These are phyloP conservation scores for Sanghuangporus baumii DNA, from an alignment of 1,284 basidiomycete species.

Conservation along the genomic window DNA sequence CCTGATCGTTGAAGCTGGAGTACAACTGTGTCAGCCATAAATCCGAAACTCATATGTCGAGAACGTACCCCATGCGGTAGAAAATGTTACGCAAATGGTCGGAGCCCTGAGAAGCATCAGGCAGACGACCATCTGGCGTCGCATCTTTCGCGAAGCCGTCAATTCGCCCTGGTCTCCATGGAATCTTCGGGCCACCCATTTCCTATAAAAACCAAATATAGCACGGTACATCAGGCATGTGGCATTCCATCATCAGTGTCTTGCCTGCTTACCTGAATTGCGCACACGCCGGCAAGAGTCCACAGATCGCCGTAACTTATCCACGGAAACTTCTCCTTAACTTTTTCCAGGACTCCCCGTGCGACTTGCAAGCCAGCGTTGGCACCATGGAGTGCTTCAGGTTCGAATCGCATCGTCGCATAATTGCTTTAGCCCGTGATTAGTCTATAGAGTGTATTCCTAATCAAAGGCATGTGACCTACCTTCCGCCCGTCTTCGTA, in stretches of 20 bases:
- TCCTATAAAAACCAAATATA: slow-evolving; percentile 35
- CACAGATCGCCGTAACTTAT: slow-evolving; percentile 93
- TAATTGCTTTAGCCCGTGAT: slow-evolving; percentile 60
- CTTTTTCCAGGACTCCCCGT: slow-evolving; percentile 78
- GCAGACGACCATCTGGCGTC: slow-evolving; percentile 93
- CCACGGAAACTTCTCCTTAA: slow-evolving; percentile 86
- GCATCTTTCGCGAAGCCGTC: slow-evolving; percentile 74
- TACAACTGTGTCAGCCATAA: slow-evolving; percentile 8
- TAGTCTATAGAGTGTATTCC: neutral
- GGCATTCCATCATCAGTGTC: neutral
- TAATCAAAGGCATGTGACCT: slow-evolving; percentile 20
- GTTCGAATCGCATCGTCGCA: slow-evolving; percentile 91
- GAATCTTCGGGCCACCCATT: slow-evolving; percentile 77
- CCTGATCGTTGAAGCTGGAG: slow-evolving; percentile 85
- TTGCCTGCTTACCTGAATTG: slow-evolving; percentile 55
- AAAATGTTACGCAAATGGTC: slow-evolving; percentile 89
- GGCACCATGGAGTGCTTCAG: slow-evolving; percentile 80
- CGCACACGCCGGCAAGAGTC: slow-evolving; percentile 85
- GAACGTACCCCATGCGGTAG: slow-evolving; percentile 75
- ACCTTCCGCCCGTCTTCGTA: slow-evolving; percentile 84
- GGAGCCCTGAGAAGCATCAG: slow-evolving; percentile 81
- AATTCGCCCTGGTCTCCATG: slow-evolving; percentile 86
- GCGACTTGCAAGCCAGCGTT: slow-evolving; percentile 86
- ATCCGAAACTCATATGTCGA: neutral
- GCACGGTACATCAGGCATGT: neutral